Conservation (phyloP, 2,329 filamentous ascomycete genomes). For the Hymenoscyphus repandus region DNA sequence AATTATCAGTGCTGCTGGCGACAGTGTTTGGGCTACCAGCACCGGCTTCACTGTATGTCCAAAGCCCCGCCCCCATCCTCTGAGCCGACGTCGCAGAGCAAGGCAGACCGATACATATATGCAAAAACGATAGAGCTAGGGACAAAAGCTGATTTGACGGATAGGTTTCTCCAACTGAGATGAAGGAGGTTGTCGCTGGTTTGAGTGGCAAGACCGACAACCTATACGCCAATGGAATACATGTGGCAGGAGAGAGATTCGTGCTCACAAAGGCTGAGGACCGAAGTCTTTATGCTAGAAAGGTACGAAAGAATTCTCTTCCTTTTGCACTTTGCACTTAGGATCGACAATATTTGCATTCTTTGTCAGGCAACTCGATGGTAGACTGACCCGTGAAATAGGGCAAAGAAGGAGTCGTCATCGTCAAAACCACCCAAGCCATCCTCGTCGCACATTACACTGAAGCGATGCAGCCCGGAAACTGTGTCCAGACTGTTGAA, state of each 20-base stretch:
- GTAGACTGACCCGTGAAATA: constrained; percentile 29
- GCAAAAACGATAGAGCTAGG: too few species aligned
- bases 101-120: background rate
- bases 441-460: constrained; percentile 85
- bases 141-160: constrained; percentile 23
- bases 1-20: constrained; percentile 76
- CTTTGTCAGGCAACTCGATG: constrained; percentile 4
- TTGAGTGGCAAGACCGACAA: constrained; percentile 48
- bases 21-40: constrained; percentile 72
- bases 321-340: background rate
- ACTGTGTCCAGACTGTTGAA: constrained; percentile 74
- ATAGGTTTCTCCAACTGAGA: constrained; percentile 54
- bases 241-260: constrained; percentile 72
- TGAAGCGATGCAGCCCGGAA: constrained; percentile 67
- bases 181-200: constrained; percentile 52
- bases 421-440: constrained; percentile 83
- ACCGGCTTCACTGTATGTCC: constrained; percentile 50
- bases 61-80: background rate
- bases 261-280: constrained; percentile 72
- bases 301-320: constrained; percentile 47
- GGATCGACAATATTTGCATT: background rate
- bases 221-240: constrained; percentile 67
- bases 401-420: constrained; percentile 75
- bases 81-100: background rate
- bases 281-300: constrained; percentile 76